phyloP scores from a whole-genome alignment of 2,329 filamentous ascomycete genomes.

The Pseudofabraea citricarpa region DNA sequence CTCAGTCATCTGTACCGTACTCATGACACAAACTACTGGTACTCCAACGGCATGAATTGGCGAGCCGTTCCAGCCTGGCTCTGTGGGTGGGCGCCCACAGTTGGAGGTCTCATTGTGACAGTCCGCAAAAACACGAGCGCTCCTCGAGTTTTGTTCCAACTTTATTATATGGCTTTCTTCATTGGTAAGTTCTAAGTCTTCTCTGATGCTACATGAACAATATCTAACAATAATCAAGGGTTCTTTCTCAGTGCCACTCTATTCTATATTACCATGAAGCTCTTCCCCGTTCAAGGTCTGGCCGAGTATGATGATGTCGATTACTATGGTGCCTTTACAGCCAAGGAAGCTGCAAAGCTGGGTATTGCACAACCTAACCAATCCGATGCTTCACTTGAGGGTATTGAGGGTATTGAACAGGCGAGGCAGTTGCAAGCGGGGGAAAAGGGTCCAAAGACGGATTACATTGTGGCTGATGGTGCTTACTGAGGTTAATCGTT shows the following conservation, averaged over 20 bases:
- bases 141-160: conserved; percentile 32
- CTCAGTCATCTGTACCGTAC: conserved; percentile 37
- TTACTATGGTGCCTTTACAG: conserved; percentile 39
- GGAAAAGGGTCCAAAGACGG: conserved; percentile 9
- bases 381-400: conserved; percentile 1
- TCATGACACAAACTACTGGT: conserved; percentile 36
- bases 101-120: conserved; percentile 8
- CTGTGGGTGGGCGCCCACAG: conserved; percentile 21
- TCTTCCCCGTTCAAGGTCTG: conserved; percentile 34
- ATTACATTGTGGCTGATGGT: conserved; percentile 8
- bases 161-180: conserved; percentile 44
- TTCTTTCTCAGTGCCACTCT: conserved; percentile 31
- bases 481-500: conserved; percentile 3
- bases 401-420: conserved; percentile 1
- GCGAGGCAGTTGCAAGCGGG: not conserved
- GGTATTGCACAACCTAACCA: conserved; percentile 15
- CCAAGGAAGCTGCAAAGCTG: conserved; percentile 34
- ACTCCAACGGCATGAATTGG: conserved; percentile 37
- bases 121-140: conserved; percentile 17
- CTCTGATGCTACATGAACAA: not conserved
- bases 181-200: conserved; percentile 29
- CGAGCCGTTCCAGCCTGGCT: conserved; percentile 35
- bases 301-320: conserved; percentile 39
- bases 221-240: conserved; percentile 21
- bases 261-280: conserved; percentile 26